Evolutionary conservation across 2,329 filamentous ascomycete species (phyloP).

Genomic region (Graphilbum sp.): DNA sequence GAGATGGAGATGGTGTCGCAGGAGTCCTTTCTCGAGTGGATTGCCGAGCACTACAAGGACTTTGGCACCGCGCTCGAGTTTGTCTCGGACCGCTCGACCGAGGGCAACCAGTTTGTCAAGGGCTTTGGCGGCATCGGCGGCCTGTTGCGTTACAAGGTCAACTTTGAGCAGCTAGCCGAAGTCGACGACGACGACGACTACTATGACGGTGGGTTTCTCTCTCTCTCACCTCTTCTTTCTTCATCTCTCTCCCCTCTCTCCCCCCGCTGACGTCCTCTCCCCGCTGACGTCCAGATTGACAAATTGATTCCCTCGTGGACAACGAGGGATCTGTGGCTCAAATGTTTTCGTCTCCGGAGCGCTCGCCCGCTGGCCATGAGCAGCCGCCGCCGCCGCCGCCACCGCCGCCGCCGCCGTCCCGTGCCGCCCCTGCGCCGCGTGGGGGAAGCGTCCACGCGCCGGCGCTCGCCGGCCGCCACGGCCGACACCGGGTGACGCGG

Average conservation of each 20-base stretch:
- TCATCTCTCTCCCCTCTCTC: neutral
- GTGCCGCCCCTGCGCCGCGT: constrained; percentile 15
- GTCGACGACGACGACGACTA: constrained; percentile 87
- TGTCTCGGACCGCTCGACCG: constrained; percentile 90
- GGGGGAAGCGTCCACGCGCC: constrained; percentile 17
- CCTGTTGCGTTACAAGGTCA: constrained; percentile 97
- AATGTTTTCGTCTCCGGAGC: constrained; percentile 24
- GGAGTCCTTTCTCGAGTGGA: constrained; percentile 96
- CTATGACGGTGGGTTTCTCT: constrained; percentile 40
- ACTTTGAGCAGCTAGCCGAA: constrained; percentile 97
- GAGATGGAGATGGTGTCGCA: constrained; percentile 92
- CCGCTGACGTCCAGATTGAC: constrained; percentile 51
- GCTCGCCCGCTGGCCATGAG: neutral
- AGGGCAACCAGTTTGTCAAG: constrained; percentile 99
- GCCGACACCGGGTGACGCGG: constrained; percentile 34
- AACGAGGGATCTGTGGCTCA: constrained; percentile 67
- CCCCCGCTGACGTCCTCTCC: neutral
- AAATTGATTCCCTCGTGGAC: constrained; percentile 68
- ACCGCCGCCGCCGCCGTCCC: constrained; percentile 1
- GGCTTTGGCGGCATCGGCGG: constrained; percentile 97
- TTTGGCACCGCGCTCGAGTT: constrained; percentile 94
- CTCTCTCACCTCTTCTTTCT: neutral
- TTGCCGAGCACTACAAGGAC: constrained; percentile 95
- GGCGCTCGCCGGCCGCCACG: constrained; percentile 27
- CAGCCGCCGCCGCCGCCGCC: constrained; percentile 4